Base-by-base conservation (phyloP, 78 protist species). In the Guillardia theta region DNA sequence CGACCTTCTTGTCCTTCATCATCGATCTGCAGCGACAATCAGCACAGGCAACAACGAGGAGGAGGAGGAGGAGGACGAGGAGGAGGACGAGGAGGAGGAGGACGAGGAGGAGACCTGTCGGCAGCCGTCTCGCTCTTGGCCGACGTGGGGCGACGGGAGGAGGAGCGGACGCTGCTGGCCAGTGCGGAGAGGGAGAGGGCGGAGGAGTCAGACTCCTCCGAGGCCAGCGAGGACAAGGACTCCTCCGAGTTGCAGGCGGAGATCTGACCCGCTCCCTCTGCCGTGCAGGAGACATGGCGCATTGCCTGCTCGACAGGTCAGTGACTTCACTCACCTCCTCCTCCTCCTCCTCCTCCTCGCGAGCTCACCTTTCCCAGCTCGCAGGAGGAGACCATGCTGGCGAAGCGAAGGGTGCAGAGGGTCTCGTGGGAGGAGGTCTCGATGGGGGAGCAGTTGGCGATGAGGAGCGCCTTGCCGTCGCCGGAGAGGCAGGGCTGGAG, bases 351-450 rank as follows among this genome's bases (percentile, higher is more conserved):
- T 15, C 30, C 58, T 15, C 58, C 58, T 10, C 10, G 58, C 58
- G 30, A 50, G 58, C 30, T 50, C 58, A 50, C 88, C 90, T 78
- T 78, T 46, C 90, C 90, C 43, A 78, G 90, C 90, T 78, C 90
- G 44, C 18, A 18, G 48, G 50, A 27, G 33, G 50, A 37, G 37
- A 78, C 90, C 90, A 78, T 18, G 24, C 43, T 24, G 43, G 95
- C 95, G 92, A 93, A 93, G 58, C 95, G 78, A 15, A 93, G 95
- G 27, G 95, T 76, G 83, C 62, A 50, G 78, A 93, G 78, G 27
- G 78, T 19, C 83, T 93, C 95, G 39, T 47, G 36, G 48, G 46
- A 8, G 39, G 54, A 58, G n/a, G 22, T 8, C n/a, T 21, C n/a
- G 37, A 6, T 10, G 36, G 95, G 92, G 10, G 92, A 41, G 64